Percentiles rank a stretch among this genome's conserved stretches.
These are phyloP conservation scores for Candida dubliniensis DNA, from an alignment of 1,139 yeast species.

Conservation along the genomic window DNA sequence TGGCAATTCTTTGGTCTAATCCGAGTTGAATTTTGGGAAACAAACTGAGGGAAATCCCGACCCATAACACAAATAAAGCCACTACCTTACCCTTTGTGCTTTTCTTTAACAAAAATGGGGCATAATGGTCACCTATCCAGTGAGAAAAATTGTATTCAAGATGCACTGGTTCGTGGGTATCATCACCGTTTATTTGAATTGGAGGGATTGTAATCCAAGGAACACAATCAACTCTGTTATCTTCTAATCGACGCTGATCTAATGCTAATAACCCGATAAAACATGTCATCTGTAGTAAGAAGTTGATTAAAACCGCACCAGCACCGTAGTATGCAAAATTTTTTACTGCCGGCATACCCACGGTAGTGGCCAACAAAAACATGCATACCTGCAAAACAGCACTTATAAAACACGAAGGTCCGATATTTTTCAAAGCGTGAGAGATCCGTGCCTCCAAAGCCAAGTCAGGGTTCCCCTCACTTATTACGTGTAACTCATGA, in stretches of 20 bases:
- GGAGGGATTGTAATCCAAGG: slow-evolving; percentile 43
- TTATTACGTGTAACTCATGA: slow-evolving; percentile 67
- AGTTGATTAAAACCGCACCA: slow-evolving; percentile 77
- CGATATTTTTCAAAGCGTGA: slow-evolving; percentile 66
- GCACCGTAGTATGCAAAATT: slow-evolving; percentile 92
- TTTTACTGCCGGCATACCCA: slow-evolving; percentile 92
- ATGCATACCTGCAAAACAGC: slow-evolving; percentile 75
- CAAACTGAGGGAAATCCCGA: slow-evolving; percentile 66
- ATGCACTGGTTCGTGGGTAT: slow-evolving; percentile 17
- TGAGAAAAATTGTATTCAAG: slow-evolving; percentile 28
- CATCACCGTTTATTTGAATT: slow-evolving; percentile 12
- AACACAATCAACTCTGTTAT: slow-evolving; percentile 57
- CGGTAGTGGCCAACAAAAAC: slow-evolving; percentile 75
- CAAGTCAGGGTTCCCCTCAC: slow-evolving; percentile 25
- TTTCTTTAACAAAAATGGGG: slow-evolving; percentile 57
- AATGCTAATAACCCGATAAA: slow-evolving; percentile 71
- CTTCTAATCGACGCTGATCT: slow-evolving; percentile 65
- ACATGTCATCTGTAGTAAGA: slow-evolving; percentile 75
- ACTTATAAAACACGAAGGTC: slow-evolving; percentile 84
- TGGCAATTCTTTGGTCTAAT: slow-evolving; percentile 84
- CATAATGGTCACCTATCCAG: slow-evolving; percentile 25
- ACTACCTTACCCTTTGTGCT: slow-evolving; percentile 51
- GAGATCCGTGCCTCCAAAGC: slow-evolving; percentile 56
- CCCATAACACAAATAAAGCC: slow-evolving; percentile 56
- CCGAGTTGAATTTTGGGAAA: slow-evolving; percentile 75